Percentiles rank a stretch among this genome's conserved stretches.
Conservation (phyloP, 768 basidiomycete genomes). For the Suillus fuscotomentosus region DNA sequence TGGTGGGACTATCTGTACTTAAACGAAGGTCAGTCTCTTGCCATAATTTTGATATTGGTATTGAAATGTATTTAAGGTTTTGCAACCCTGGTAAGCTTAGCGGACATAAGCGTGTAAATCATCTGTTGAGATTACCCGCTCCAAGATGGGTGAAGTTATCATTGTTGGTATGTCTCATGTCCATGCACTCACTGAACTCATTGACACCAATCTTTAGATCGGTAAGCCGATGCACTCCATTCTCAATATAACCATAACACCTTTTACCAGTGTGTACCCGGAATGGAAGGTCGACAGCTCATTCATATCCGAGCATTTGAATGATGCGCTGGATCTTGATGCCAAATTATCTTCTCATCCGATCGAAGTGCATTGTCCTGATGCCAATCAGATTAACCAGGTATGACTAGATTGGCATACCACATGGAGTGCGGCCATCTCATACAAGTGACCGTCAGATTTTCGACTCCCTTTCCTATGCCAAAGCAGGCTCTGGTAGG, state of each 20-base stretch:
- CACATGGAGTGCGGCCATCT: not conserved
- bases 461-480: slow-evolving; percentile 86
- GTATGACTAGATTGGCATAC: slow-evolving; percentile 25
- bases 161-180: slow-evolving; percentile 54
- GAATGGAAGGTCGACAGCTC: slow-evolving; percentile 83
- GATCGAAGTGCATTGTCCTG: slow-evolving; percentile 87
- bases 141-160: slow-evolving; percentile 85
- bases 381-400: slow-evolving; percentile 83
- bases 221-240: slow-evolving; percentile 34
- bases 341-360: slow-evolving; percentile 88
- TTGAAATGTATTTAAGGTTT: slow-evolving; percentile 50
- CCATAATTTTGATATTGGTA: not conserved
- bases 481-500: slow-evolving; percentile 76
- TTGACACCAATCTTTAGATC: slow-evolving; percentile 39
- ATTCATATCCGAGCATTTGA: slow-evolving; percentile 79
- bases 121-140: slow-evolving; percentile 5
- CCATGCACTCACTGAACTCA: not conserved
- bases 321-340: slow-evolving; percentile 78
- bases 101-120: not conserved
- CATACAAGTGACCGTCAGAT: slow-evolving; percentile 47
- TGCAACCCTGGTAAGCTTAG: slow-evolving; percentile 65
- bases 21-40: slow-evolving; percentile 59
- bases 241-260: not conserved
- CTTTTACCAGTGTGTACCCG: slow-evolving; percentile 48
- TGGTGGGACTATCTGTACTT: slow-evolving; percentile 89